Conservation (phyloP, 306 rosid genomes). For the Vigna hirtella region DNA sequence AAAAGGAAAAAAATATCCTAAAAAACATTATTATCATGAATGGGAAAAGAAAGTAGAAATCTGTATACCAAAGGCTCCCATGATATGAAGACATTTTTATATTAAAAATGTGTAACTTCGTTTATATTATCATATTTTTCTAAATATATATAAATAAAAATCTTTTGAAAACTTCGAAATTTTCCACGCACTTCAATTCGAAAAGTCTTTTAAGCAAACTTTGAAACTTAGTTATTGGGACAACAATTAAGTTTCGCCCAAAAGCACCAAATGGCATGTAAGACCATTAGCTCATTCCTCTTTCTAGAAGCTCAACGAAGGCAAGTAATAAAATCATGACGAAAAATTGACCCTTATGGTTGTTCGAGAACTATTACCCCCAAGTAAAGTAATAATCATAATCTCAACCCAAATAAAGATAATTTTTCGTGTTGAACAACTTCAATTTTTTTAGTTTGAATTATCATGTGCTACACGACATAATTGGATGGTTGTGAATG, state of each 20-base stretch:
- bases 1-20: too few relatives aligned
- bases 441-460: background rate
- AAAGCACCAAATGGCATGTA: constrained; percentile 14
- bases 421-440: background rate
- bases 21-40: too few relatives aligned
- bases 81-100: background rate
- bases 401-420: background rate
- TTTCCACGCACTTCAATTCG: too few relatives aligned
- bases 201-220: background rate
- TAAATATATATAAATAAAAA: too few relatives aligned
- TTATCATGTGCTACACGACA: background rate
- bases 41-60: too few relatives aligned
- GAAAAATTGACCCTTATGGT: background rate
- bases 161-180: too few relatives aligned
- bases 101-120: background rate
- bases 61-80: too few relatives aligned
- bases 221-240: background rate
- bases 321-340: background rate
- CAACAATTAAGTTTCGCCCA: background rate
- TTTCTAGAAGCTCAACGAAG: constrained; percentile 37
- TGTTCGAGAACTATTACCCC: constrained; percentile 33
- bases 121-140: background rate
- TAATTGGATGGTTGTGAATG: constrained; percentile 30
- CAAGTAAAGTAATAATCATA: constrained; percentile 55
- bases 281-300: background rate